A percentile compares a stretch with the other conserved stretches of the same genome.
phyloP scores from a whole-genome alignment of 768 basidiomycete species.

The Neoboletus magnificus region DNA sequence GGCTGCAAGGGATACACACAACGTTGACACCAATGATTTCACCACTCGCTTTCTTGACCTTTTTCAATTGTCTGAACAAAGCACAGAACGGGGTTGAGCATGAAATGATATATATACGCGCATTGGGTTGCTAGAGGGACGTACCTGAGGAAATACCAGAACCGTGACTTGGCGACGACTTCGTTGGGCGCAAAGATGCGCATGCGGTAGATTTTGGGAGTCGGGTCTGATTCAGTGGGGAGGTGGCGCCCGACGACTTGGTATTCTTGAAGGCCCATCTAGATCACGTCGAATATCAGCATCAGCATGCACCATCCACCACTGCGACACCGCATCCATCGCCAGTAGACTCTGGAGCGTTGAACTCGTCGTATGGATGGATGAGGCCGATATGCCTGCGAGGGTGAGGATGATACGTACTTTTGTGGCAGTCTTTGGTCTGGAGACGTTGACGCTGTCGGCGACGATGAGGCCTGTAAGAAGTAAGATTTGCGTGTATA shows the following conservation, averaged over 20 bases:
- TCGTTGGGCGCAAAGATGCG: conserved; percentile 99
- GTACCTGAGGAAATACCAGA: conserved; percentile 98
- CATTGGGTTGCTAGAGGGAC: conserved; percentile 18
- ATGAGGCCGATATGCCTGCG: background rate
- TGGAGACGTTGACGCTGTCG: conserved; percentile 28
- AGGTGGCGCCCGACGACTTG: conserved; percentile 98
- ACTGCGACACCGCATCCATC: conserved; percentile 32
- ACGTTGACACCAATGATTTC: conserved; percentile 99
- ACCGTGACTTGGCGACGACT: conserved; percentile 97
- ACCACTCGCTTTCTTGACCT: conserved; percentile 99
- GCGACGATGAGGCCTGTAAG: conserved; percentile 16
- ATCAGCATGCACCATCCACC: conserved; percentile 21
- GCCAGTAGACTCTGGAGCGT: background rate
- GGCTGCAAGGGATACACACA: conserved; percentile 77
- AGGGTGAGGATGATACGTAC: conserved; percentile 23
- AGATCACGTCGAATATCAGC: background rate
- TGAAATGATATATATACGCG: too few relatives aligned
- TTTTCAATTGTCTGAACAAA: conserved; percentile 78
- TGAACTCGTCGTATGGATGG: background rate
- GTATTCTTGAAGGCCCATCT: conserved; percentile 87
- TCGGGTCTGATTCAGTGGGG: conserved; percentile 89
- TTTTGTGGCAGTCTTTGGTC: conserved; percentile 21
- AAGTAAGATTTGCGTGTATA: conserved; percentile 7
- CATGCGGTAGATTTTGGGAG: conserved; percentile 99
- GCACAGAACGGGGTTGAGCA: background rate